Conservation (phyloP, 306 rosid species). For the Mucuna pruriens region DNA sequence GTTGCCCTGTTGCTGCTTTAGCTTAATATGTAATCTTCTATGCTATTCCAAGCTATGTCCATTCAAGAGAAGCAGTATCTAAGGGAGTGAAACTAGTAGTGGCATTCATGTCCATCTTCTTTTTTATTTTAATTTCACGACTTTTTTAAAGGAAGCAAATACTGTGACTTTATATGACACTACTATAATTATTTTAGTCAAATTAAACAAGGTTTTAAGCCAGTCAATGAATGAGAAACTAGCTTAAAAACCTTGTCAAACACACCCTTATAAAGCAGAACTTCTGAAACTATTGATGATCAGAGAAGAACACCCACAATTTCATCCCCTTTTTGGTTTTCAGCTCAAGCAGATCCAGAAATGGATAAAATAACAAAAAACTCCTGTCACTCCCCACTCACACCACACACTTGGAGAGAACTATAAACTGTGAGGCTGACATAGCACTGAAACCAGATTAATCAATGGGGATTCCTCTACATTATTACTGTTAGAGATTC, state of each 20-base stretch:
- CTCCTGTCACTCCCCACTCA: background rate
- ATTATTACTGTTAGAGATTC: background rate
- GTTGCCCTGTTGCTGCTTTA: constrained; percentile 34
- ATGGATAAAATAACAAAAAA: background rate
- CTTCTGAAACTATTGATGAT: background rate
- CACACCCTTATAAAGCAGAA: background rate
- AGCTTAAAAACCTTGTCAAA: too few relatives aligned
- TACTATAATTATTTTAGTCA: background rate
- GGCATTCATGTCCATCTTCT: background rate
- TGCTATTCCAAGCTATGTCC: background rate
- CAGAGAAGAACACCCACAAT: background rate
- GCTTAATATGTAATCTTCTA: background rate
- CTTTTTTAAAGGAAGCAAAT: background rate
- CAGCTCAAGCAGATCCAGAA: background rate
- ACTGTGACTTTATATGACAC: background rate
- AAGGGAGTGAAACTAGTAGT: background rate
- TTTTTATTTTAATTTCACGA: background rate
- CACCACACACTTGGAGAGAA: background rate
- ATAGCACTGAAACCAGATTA: background rate
- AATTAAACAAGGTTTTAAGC: too few relatives aligned
- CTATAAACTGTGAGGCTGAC: background rate
- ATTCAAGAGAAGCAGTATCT: background rate
- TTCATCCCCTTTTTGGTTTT: background rate
- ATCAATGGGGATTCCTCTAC: too few relatives aligned
- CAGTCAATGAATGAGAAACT: too few relatives aligned